Evolutionary conservation across 331 rosid genomes (phyloP), one percentile per base, ranked within the genome.

Genomic region (Saraca asoca): DNA sequence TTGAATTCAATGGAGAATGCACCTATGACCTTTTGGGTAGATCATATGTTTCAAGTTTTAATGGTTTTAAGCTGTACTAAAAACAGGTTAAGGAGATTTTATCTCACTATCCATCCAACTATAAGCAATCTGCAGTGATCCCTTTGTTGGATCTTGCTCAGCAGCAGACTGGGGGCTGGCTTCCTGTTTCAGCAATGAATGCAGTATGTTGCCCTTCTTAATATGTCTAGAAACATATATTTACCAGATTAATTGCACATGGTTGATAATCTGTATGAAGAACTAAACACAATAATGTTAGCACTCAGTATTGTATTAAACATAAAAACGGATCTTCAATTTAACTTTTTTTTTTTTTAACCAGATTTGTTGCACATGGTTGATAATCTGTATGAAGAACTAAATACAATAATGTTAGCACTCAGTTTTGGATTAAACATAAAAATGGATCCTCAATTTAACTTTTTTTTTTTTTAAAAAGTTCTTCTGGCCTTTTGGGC

Each of bases 151-250:
- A 94, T 88, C 97, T 94, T 80, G 97, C 99, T 52, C 99, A 94
- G 70, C 99, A 94, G 80, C 99, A 94, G 81, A 95, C 90, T 76
- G 97, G 96, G 44, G 99, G 97, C 9, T 94, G 99, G 99, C 91
- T 94, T 9, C 91, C 99, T 73, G 97, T 94, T 79, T 94, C 99
- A 12, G 96, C 99, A 61, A 94, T 94, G 97, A 74, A 94, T 64
- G 99, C 89, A 64, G 99, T 90, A 88, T 73, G 95, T 80, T 80
- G 45, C 37, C 39, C 18, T 64, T 62, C 33, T 48, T 53, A 19
- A 42, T 49, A 68, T 15, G 49, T 51, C 67, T 65, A 20, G 60
- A 42, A 56, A 48, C 37, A 12, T 50, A 18, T 56, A 5, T 50
- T 39, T 44, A n/a, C 43, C 56, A 58, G 12, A 17, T 51, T 49